phyloP scores from a whole-genome alignment of 23 red algal species.

The Gracilaria domingensis region DNA sequence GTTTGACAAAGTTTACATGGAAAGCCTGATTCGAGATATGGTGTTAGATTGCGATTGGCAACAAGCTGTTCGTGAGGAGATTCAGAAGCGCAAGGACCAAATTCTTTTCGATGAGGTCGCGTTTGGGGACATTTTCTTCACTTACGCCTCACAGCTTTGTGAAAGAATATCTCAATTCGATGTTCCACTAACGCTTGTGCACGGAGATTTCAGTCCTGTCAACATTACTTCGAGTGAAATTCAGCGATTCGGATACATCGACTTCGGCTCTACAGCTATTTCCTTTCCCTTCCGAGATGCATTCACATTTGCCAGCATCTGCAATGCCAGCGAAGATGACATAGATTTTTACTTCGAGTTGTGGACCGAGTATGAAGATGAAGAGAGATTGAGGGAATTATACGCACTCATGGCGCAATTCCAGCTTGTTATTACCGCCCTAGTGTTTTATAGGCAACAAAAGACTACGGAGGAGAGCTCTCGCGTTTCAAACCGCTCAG shows the following conservation, averaged over 20 bases:
- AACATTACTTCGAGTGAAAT: neutral
- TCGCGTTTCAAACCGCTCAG: no score
- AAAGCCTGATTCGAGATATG: neutral
- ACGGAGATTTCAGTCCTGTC: neutral
- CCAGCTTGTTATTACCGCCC: neutral
- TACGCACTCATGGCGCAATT: neutral
- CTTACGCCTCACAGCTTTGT: neutral
- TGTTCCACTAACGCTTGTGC: neutral
- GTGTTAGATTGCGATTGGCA: neutral
- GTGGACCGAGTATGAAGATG: neutral
- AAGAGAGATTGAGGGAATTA: neutral
- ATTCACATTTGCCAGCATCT: neutral
- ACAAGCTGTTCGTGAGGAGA: neutral
- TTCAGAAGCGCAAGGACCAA: neutral
- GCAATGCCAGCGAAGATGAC: conserved; percentile 4
- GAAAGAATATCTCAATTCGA: conserved; percentile 2
- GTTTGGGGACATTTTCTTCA: neutral
- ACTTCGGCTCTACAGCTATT: neutral
- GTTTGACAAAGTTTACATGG: neutral
- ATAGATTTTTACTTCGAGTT: conserved; percentile 8
- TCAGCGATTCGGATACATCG: neutral
- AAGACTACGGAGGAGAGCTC: no score
- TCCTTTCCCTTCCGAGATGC: conserved; percentile 1
- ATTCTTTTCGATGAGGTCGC: neutral
- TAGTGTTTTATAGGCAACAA: no score